Percentiles rank a stretch among this genome's conserved stretches.
phyloP scores from a whole-genome alignment of 768 basidiomycete genomes.

The Chalciporus pseudorubinellus region DNA sequence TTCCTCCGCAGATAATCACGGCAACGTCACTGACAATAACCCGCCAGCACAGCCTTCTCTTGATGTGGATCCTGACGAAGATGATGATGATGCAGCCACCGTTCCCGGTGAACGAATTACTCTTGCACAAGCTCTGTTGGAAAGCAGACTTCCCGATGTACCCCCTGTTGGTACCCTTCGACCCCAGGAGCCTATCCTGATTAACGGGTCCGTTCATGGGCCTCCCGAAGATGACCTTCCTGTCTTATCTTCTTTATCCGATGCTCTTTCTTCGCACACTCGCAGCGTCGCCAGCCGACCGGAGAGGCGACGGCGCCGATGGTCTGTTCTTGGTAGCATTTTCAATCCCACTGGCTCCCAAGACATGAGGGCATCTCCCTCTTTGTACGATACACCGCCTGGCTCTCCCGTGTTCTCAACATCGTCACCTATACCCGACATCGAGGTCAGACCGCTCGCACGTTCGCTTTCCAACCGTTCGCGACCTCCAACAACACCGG shows the following conservation, averaged over 20 bases:
- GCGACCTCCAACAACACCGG: slow-evolving; percentile 11
- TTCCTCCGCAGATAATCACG: slow-evolving; percentile 31
- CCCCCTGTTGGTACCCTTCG: slow-evolving; percentile 67
- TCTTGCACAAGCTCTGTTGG: slow-evolving; percentile 69
- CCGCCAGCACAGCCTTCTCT: slow-evolving; percentile 37
- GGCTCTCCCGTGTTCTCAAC: slow-evolving; percentile 17
- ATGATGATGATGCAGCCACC: slow-evolving; percentile 45
- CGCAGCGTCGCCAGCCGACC: slow-evolving; percentile 32
- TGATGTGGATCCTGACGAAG: slow-evolving; percentile 52
- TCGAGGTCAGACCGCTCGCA: slow-evolving; percentile 17
- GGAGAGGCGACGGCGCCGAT: slow-evolving; percentile 56
- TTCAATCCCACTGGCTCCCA: slow-evolving; percentile 29
- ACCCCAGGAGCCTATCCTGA: slow-evolving; percentile 67
- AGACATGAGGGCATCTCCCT: slow-evolving; percentile 29
- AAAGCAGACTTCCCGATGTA: slow-evolving; percentile 73
- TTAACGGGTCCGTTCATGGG: slow-evolving; percentile 44
- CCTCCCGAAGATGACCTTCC: slow-evolving; percentile 43
- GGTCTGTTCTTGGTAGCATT: slow-evolving; percentile 65
- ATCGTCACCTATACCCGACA: slow-evolving; percentile 21
- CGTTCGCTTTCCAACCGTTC: slow-evolving; percentile 28
- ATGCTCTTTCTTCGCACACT: slow-evolving; percentile 35
- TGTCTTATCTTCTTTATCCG: slow-evolving; percentile 39
- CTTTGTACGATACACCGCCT: slow-evolving; percentile 18
- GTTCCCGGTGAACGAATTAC: slow-evolving; percentile 60
- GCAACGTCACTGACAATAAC: slow-evolving; percentile 19